Base-by-base conservation (phyloP, 2,329 filamentous ascomycete species). In the Calonectria fujianensis region DNA sequence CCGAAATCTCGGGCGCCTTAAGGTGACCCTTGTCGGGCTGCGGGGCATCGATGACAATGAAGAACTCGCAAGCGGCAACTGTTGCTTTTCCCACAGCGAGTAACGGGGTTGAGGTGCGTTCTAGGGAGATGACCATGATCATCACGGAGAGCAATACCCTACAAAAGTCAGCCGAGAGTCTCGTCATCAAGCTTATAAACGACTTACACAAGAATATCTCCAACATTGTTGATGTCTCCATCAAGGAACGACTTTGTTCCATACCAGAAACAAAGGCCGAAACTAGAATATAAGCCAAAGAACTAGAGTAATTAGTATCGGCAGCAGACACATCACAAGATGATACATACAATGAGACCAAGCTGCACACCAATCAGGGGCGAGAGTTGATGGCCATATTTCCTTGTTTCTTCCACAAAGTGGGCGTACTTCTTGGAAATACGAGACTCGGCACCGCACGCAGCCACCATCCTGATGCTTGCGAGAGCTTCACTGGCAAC, bases 201-300 rank as follows among this genome's bases (percentile, higher is more conserved):
- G 13, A 82, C 89, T 84, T 77, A 91, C 89, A 91, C 87, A 32
- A 92, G 84, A 66, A 93, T 88, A 10, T 88, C 89, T 54, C 90
- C 88, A 14, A 92, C 85, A 72, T 85, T 86, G 20, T 85, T 77
- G 51, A 93, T 82, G 24, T 86, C 84, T 1, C 87, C 87, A 16
- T 90, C 85, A 2, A 86, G 75, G 63, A 84, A 88, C 0, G 89
- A 87, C 77, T 88, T 90, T 59, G 89, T 88, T 4, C 92, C 92
- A 76, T 90, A 93, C 91, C 91, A 93, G 75, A 94, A 94, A 10
- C 89, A 86, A 29, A 93, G 85, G 1, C 88, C 89, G 75, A 93
- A 92, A 0, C 88, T 86, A 3, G 85, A 82, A 71, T 88, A 91
- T 0, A 90, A 81, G 4, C 86, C 87, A 67, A 92, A 91, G 82